Evolutionary conservation across 768 basidiomycete genomes (phyloP).

Genomic region (Coprinopsis strossmayeri): DNA sequence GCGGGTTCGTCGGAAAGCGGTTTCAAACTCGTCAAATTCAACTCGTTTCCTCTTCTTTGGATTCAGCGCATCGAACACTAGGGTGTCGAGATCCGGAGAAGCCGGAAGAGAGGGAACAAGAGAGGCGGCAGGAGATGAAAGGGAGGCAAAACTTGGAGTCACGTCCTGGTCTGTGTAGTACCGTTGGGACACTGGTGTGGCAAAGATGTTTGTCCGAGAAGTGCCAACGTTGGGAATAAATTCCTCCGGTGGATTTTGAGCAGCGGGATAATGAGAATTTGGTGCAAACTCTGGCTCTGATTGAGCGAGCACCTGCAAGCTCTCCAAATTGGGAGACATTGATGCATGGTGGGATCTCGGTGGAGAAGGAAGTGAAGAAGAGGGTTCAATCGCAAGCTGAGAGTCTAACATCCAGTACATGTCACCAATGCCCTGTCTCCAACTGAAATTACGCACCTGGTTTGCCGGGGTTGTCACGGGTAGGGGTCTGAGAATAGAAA

Average conservation of each 20-base stretch:
- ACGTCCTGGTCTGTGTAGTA: not conserved
- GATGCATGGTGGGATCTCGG: conserved; percentile 8
- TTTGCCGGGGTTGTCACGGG: not conserved
- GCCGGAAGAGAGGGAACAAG: conserved; percentile 6
- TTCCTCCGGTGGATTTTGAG: too few relatives aligned
- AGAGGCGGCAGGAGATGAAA: conserved; percentile 18
- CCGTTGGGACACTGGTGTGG: conserved; percentile 6
- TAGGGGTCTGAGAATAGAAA: not conserved
- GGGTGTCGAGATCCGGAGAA: conserved; percentile 9
- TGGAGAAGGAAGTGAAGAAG: conserved; percentile 12
- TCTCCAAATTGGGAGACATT: not conserved
- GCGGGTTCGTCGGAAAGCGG: not conserved
- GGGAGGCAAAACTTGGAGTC: conserved; percentile 20
- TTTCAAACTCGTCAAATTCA: not conserved
- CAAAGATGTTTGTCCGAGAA: not conserved
- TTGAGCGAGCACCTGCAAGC: not conserved
- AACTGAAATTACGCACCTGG: not conserved
- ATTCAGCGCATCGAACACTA: conserved; percentile 10
- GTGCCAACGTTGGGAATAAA: not conserved
- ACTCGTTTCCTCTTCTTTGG: not conserved
- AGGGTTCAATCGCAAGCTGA: not conserved
- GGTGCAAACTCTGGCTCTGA: not conserved
- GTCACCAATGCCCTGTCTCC: not conserved
- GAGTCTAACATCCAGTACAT: not conserved
- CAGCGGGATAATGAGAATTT: too few relatives aligned